Evolutionary conservation across 129 eudicot genomes (phyloP).

Genomic region (Erigeron canadensis): DNA sequence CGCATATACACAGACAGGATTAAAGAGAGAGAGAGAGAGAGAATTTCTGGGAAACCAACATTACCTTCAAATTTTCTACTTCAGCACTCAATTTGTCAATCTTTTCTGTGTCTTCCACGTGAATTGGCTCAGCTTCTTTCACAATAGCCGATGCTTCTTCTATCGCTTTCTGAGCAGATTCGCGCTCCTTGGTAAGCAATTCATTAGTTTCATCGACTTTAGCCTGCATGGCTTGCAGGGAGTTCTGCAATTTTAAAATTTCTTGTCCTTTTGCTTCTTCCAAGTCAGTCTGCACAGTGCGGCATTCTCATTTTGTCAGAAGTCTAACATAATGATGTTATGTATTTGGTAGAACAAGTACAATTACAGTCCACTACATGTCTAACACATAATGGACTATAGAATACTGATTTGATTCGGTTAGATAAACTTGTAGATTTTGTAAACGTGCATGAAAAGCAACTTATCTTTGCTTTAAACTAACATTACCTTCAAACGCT

Average conservation of each 20-base stretch:
- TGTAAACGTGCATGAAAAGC: slow-evolving; percentile 17
- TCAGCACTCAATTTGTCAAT: slow-evolving; percentile 76
- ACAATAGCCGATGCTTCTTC: slow-evolving; percentile 73
- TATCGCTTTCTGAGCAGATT: slow-evolving; percentile 77
- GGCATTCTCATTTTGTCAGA: slow-evolving; percentile 20
- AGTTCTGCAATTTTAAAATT: slow-evolving; percentile 65
- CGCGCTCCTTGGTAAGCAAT: slow-evolving; percentile 69
- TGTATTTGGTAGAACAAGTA: not conserved
- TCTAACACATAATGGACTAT: not conserved
- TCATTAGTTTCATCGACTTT: slow-evolving; percentile 72
- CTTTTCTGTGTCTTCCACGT: slow-evolving; percentile 86
- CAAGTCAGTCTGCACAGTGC: slow-evolving; percentile 64
- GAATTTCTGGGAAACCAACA: slow-evolving; percentile 19
- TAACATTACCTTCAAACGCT: slow-evolving; percentile 76
- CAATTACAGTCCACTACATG: slow-evolving; percentile 8
- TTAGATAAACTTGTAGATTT: slow-evolving; percentile 4
- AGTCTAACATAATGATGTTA: not conserved
- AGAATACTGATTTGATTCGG: slow-evolving; percentile 3
- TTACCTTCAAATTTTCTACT: slow-evolving; percentile 78
- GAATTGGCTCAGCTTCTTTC: slow-evolving; percentile 71
- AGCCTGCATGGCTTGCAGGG: slow-evolving; percentile 64
- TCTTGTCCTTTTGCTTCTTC: slow-evolving; percentile 93
- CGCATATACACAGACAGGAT: slow-evolving; percentile 14
- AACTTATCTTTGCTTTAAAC: slow-evolving; percentile 3
- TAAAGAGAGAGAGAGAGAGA: slow-evolving; percentile 2